Base-by-base conservation (phyloP, 2,329 filamentous ascomycete species). In the Tricladium varicosporioides region DNA sequence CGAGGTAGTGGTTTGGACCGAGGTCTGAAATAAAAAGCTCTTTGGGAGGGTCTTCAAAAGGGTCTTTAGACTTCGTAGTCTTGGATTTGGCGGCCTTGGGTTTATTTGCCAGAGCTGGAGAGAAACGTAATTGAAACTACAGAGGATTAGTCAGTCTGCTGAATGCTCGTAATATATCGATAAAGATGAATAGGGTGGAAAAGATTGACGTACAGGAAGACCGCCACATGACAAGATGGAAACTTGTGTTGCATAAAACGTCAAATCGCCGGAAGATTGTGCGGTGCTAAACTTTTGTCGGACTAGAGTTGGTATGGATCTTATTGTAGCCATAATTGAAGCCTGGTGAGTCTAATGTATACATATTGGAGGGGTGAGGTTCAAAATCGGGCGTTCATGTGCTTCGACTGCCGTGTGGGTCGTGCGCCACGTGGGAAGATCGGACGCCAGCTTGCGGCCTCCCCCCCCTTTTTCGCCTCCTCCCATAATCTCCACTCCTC, bases 81-180 rank as follows among this genome's bases (percentile, higher is more conserved):
- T 79, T 83, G 4, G 87, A 86, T 67, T 91, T 68, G 27, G 67
- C 67, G 43, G 61, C 74, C 65, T 79, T 83, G 4, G 87, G 86
- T 67, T 91, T 91, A 66, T 82, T 82, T 48, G 85, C 85, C 4
- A 91, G 77, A 0, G 86, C 74, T 0, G 86, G 86, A 8, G 86
- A 87, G 75, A 84, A 91, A 51, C 87, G 85, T 1, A 91, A 75
- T 73, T 91, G 88, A 68, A 90, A 89, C 86, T 89, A 60, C 14
- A 15, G 15, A 18, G 43, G 7, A 32, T 49, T 43, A 58, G 53
- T 16, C 52, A 13, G 46, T 27, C 22, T 3, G 7, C 22, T 7
- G 22, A 27, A 27, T 7, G 22, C 22, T 27, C 22, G 22, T 27
- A 27, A 40, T 11, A 40, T 13, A 40, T 11, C 11, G n/a, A n/a